These are phyloP conservation scores for Pseudocercospora fuligena DNA, from an alignment of 2,329 filamentous ascomycete genomes.

Conservation along the genomic window DNA sequence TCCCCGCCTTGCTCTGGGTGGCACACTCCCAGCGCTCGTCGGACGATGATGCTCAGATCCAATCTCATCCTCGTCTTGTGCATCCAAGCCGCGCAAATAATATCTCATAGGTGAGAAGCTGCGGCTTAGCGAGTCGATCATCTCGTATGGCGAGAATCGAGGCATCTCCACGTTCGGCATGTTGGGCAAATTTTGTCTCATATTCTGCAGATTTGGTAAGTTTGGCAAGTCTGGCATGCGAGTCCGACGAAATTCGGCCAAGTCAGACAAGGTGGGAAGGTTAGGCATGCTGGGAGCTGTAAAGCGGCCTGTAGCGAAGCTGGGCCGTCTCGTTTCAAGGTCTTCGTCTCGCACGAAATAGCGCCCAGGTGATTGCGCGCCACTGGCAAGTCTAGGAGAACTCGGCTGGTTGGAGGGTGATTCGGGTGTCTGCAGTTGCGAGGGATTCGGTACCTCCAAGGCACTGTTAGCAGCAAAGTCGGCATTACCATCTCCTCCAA, in stretches of 20 bases:
- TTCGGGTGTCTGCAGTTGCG: slow-evolving; percentile 19
- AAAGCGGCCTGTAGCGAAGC: slow-evolving; percentile 34
- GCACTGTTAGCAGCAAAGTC: slow-evolving; percentile 25
- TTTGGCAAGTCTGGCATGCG: slow-evolving; percentile 39
- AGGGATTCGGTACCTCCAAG: slow-evolving; percentile 27
- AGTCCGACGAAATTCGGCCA: slow-evolving; percentile 26
- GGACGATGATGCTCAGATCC: slow-evolving; percentile 14
- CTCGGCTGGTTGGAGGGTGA: slow-evolving; percentile 22
- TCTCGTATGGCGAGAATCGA: slow-evolving; percentile 51
- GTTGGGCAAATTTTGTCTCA: slow-evolving; percentile 24
- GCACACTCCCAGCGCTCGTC: slow-evolving; percentile 25
- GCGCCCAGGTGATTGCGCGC: slow-evolving; percentile 37
- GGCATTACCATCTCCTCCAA: slow-evolving; percentile 33
- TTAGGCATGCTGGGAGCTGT: slow-evolving; percentile 39
- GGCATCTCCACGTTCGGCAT: slow-evolving; percentile 42
- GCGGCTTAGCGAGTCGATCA: slow-evolving; percentile 52
- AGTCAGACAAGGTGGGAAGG: slow-evolving; percentile 38
- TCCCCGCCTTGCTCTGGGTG: slow-evolving; percentile 21
- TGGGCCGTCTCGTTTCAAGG: slow-evolving; percentile 32
- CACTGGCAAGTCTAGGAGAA: slow-evolving; percentile 27
- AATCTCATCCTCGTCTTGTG: slow-evolving; percentile 23
- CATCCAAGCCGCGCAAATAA: slow-evolving; percentile 45
- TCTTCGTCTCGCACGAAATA: slow-evolving; percentile 40
- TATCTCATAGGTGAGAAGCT: slow-evolving; percentile 53
- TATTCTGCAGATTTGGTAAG: slow-evolving; percentile 29